These are phyloP conservation scores for Hura crepitans DNA, from an alignment of 441 rosid genomes.

Conservation along the genomic window DNA sequence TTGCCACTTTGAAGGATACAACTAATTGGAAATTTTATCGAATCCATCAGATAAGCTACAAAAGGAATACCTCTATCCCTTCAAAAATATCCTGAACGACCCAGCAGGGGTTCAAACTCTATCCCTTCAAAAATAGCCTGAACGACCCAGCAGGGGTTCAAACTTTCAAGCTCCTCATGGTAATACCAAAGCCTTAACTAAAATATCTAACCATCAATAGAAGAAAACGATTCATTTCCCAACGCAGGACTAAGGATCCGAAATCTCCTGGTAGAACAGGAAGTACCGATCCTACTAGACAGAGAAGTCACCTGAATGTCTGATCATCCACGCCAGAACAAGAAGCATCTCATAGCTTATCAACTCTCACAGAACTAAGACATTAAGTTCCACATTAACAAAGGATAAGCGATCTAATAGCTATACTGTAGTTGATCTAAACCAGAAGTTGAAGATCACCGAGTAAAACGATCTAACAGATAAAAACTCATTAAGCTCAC, in stretches of 20 bases:
- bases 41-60: not conserved
- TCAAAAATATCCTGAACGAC: not conserved
- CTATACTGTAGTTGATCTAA: not conserved
- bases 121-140: not conserved
- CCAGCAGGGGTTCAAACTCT: not conserved
- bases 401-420: constrained; percentile 11
- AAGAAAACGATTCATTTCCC: not conserved
- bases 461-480: not conserved
- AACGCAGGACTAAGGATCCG: not conserved
- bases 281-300: not conserved
- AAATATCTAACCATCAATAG: not conserved
- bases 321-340: not conserved
- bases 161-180: not conserved
- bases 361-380: constrained; percentile 6
- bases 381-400: not conserved
- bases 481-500: not conserved
- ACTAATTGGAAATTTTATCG: not conserved
- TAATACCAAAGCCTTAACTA: not conserved
- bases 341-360: not conserved
- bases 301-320: not conserved
- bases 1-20: not conserved
- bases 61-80: not conserved
- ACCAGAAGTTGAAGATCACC: not conserved
- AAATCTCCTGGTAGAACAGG: constrained; percentile 1
- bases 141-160: not conserved